Evolutionary conservation across 768 basidiomycete species (phyloP).

Genomic region (Hortiboletus campestris): DNA sequence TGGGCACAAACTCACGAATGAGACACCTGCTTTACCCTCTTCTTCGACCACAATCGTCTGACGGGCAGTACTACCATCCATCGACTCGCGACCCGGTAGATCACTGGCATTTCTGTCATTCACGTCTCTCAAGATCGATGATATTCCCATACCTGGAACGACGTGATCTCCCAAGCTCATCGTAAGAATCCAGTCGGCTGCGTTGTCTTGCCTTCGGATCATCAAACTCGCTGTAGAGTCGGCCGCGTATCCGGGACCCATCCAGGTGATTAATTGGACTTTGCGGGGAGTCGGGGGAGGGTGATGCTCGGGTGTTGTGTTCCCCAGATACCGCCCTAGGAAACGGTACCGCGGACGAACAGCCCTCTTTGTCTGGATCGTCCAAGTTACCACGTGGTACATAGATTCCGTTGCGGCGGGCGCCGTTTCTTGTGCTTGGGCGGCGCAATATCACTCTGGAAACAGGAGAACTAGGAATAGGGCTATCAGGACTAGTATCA

Average conservation of each 20-base stretch:
- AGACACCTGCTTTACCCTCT: constrained; percentile 74
- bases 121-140: constrained; percentile 57
- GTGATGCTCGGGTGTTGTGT: constrained; percentile 32
- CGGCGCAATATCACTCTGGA: constrained; percentile 54
- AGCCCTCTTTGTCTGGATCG: constrained; percentile 33
- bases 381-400: constrained; percentile 40
- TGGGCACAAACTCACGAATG: constrained; percentile 62
- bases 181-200: constrained; percentile 64
- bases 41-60: constrained; percentile 76
- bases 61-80: constrained; percentile 62
- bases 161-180: constrained; percentile 57
- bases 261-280: constrained; percentile 28
- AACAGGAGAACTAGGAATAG: constrained; percentile 32
- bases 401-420: constrained; percentile 48
- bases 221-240: constrained; percentile 76
- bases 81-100: constrained; percentile 55
- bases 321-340: constrained; percentile 60
- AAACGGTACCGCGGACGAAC: constrained; percentile 57
- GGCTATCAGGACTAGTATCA: constrained; percentile 60
- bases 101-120: constrained; percentile 63
- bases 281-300: constrained; percentile 38
- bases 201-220: constrained; percentile 50
- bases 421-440: constrained; percentile 51
- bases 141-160: constrained; percentile 73
- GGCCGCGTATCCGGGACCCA: constrained; percentile 47